These are phyloP conservation scores for Fusarium sp. DNA, from an alignment of 2,329 filamentous ascomycete genomes.

Conservation along the genomic window DNA sequence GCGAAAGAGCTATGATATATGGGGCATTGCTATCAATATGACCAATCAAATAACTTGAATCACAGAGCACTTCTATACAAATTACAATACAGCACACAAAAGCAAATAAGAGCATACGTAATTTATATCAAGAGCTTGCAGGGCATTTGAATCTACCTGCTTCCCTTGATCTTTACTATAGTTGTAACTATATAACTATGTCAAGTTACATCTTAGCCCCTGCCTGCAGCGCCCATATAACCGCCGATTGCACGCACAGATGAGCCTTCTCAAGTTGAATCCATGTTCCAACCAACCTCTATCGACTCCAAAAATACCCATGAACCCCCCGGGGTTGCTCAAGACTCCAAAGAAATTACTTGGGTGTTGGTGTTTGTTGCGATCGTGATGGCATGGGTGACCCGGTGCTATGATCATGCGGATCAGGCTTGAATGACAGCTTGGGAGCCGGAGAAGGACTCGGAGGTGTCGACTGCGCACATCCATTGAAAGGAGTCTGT, in stretches of 20 bases:
- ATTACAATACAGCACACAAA: too few species aligned
- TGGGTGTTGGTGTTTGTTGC: background rate
- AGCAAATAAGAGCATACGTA: too few species aligned
- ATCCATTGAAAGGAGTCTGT: background rate
- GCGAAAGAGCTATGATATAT: conserved; percentile 7
- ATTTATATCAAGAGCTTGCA: too few species aligned
- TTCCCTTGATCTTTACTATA: too few species aligned
- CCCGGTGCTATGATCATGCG: background rate
- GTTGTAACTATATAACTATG: background rate
- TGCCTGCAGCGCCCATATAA: background rate
- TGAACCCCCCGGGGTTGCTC: background rate
- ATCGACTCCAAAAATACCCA: conserved; percentile 5
- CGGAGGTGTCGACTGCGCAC: conserved; percentile 33
- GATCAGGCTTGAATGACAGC: background rate
- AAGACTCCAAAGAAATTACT: background rate
- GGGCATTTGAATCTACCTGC: too few species aligned
- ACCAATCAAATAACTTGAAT: conserved; percentile 43
- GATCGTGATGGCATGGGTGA: background rate
- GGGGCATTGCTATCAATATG: conserved; percentile 52
- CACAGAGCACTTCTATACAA: too few species aligned
- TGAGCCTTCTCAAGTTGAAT: background rate
- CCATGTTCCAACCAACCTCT: background rate
- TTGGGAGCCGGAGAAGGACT: conserved; percentile 43
- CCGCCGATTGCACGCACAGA: background rate
- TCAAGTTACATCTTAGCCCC: conserved; percentile 8